Evolutionary conservation across 345 rosid genomes (phyloP).

Genomic region (Corymbia maculata): DNA sequence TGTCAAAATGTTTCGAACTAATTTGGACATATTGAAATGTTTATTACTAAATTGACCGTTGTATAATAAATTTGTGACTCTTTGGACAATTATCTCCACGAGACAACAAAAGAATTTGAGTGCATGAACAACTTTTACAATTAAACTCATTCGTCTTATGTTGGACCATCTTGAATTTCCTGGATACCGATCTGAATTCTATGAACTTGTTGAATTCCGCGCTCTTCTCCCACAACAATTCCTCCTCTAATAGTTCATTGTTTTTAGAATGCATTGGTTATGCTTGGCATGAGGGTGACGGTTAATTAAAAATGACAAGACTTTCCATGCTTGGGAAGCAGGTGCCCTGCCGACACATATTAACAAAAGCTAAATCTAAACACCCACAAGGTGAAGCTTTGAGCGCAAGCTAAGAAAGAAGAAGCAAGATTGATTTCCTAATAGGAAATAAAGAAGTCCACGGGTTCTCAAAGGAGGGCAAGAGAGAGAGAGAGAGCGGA

Average conservation of each 20-base stretch:
- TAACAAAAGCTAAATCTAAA: background rate
- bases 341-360: background rate
- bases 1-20: background rate
- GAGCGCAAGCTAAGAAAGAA: background rate
- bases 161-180: background rate
- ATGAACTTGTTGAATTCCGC: background rate
- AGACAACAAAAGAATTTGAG: background rate
- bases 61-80: background rate
- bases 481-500: background rate
- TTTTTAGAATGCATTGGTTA: background rate
- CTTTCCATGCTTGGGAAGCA: background rate
- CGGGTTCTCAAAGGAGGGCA: background rate
- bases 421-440: background rate
- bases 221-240: background rate
- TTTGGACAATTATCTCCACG: accelerated
- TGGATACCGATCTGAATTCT: background rate
- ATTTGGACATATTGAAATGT: background rate
- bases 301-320: background rate
- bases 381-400: background rate
- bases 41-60: accelerated
- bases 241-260: background rate
- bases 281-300: background rate
- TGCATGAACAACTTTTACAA: background rate
- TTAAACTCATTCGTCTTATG: background rate
- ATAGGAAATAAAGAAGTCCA: background rate